Percentiles rank a stretch among this genome's conserved stretches.
Conservation (phyloP, 306 rosid species). For the Aeschynomene evenia region DNA sequence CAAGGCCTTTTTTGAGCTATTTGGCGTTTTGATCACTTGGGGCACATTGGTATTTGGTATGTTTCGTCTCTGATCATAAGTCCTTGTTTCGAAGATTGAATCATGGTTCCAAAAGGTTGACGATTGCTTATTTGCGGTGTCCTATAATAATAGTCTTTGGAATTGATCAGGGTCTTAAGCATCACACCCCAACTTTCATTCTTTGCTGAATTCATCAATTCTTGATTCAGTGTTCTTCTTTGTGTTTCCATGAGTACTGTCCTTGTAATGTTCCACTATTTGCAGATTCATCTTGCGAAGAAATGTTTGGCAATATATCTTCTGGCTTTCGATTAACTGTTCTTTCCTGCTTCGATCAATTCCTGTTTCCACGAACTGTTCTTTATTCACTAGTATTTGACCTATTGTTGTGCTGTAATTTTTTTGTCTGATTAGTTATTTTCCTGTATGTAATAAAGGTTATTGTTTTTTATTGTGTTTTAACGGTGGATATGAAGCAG, state of each 20-base stretch:
- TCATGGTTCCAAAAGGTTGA: background rate
- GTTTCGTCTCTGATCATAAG: constrained; percentile 18
- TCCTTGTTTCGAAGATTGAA: constrained; percentile 9
- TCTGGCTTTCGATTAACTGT: constrained; percentile 5
- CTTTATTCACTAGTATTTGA: constrained; percentile 7
- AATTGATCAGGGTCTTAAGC: constrained; percentile 26
- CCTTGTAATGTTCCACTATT: constrained; percentile 24
- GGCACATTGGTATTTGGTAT: constrained; percentile 19
- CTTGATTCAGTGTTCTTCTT: constrained; percentile 24
- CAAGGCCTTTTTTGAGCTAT: constrained; percentile 16
- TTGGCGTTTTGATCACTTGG: constrained; percentile 13
- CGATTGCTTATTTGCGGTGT: background rate
- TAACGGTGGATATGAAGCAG: background rate
- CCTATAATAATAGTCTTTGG: background rate
- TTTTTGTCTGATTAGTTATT: background rate
- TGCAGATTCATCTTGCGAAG: background rate
- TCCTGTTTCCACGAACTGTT: too few species aligned
- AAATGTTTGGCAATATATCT: background rate
- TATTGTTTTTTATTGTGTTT: background rate
- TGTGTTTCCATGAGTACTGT: constrained; percentile 5
- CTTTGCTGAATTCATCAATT: constrained; percentile 16
- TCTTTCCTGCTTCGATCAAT: constrained; percentile 4
- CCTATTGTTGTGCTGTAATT: background rate
- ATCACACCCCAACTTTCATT: background rate
- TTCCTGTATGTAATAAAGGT: background rate